These are phyloP conservation scores for Gremmenia infestans DNA, from an alignment of 2,329 filamentous ascomycete species.

Conservation along the genomic window DNA sequence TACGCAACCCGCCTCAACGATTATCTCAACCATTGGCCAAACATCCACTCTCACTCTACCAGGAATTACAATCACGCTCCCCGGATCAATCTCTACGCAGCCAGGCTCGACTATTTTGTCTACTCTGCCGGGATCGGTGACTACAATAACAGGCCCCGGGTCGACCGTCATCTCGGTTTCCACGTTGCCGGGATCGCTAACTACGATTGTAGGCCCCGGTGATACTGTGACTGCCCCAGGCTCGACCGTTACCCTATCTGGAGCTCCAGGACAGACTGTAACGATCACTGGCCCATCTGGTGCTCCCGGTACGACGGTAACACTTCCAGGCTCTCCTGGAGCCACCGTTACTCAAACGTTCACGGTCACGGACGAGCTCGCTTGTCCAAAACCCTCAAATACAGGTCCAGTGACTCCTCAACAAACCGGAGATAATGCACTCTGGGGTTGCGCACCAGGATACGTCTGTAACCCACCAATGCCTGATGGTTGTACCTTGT, in stretches of 20 bases:
- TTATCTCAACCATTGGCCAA: neutral
- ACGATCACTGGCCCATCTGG: neutral
- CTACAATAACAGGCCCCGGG: constrained; percentile 12
- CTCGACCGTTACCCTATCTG: neutral
- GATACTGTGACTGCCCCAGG: constrained; percentile 5
- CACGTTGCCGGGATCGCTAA: neutral
- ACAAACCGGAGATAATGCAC: constrained; percentile 25
- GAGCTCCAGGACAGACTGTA: constrained; percentile 9
- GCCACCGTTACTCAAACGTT: constrained; percentile 6
- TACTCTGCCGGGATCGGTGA: constrained; percentile 4
- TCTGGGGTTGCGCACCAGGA: constrained; percentile 41
- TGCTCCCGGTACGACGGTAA: constrained; percentile 10
- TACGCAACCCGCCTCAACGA: neutral
- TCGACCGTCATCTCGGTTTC: neutral
- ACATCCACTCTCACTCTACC: neutral
- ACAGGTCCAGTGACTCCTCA: constrained; percentile 20
- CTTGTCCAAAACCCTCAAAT: constrained; percentile 24
- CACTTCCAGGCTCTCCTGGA: constrained; percentile 4
- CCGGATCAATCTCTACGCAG: neutral
- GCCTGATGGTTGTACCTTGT: constrained; percentile 36
- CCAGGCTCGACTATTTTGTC: constrained; percentile 1
- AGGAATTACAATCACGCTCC: neutral
- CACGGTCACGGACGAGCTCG: constrained; percentile 5
- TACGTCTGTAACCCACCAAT: constrained; percentile 37
- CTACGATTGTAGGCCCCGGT: constrained; percentile 6